These are phyloP conservation scores for Amanita subjunquillea DNA, from an alignment of 768 basidiomycete genomes.

Conservation along the genomic window DNA sequence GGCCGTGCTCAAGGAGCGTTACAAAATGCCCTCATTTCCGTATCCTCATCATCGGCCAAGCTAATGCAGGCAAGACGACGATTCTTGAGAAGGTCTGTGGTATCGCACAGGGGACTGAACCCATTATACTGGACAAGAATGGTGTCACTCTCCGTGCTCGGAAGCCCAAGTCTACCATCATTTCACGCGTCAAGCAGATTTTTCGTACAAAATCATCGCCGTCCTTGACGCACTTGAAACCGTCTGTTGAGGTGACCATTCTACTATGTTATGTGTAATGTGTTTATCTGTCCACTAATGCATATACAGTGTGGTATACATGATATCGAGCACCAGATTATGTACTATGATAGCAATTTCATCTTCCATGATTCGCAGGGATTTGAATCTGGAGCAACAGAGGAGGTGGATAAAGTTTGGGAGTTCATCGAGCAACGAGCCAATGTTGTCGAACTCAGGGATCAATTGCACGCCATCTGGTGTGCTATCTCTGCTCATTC, in stretches of 20 bases:
- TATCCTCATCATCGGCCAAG: too few relatives aligned
- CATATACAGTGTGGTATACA: conserved; percentile 16
- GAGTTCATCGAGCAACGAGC: conserved; percentile 20
- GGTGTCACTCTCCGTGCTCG: background rate
- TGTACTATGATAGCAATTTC: conserved; percentile 21
- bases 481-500: conserved; percentile 4
- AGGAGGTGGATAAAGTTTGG: conserved; percentile 18
- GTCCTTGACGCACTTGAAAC: background rate
- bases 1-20: too few relatives aligned
- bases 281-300: too few relatives aligned
- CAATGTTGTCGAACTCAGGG: conserved; percentile 6
- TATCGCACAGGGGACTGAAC: too few relatives aligned
- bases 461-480: conserved; percentile 31
- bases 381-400: conserved; percentile 23
- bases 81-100: too few relatives aligned
- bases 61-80: too few relatives aligned
- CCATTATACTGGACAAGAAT: too few relatives aligned
- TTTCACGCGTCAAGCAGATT: background rate
- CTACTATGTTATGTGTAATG: too few relatives aligned
- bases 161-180: background rate
- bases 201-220: background rate
- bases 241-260: too few relatives aligned
- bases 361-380: conserved; percentile 33
- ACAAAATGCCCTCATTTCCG: too few relatives aligned
- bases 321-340: conserved; percentile 19